Evolutionary conservation across 805 yeast species (phyloP).

Genomic region (Alloascoidea hylecoeti): DNA sequence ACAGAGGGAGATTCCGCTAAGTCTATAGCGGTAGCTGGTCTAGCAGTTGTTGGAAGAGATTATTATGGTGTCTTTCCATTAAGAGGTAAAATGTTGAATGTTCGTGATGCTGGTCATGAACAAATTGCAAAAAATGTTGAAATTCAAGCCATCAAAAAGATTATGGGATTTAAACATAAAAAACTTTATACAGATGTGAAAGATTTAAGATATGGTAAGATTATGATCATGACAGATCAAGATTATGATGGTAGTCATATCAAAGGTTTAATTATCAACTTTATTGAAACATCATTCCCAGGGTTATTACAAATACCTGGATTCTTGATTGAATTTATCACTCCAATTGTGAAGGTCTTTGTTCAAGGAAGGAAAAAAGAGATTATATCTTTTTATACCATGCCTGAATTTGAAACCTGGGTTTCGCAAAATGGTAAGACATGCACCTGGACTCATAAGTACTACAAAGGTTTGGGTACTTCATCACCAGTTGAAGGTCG

Average conservation of each 20-base stretch:
- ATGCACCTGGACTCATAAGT: constrained; percentile 82
- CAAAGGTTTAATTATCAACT: constrained; percentile 88
- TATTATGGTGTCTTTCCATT: constrained; percentile 91
- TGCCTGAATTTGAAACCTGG: constrained; percentile 96
- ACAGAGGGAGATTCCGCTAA: constrained; percentile 97
- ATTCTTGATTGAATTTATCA: constrained; percentile 83
- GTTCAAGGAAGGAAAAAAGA: constrained; percentile 22
- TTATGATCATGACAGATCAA: constrained; percentile 99
- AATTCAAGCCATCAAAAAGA: constrained; percentile 89
- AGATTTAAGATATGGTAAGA: constrained; percentile 82
- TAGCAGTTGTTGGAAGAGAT: constrained; percentile 92
- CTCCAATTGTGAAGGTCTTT: constrained; percentile 84
- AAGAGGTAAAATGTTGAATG: constrained; percentile 89
- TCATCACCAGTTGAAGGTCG: constrained; percentile 73
- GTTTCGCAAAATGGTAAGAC: constrained; percentile 65
- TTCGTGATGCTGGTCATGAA: constrained; percentile 93
- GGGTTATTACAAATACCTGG: constrained; percentile 87
- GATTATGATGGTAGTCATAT: constrained; percentile 99
- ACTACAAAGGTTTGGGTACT: constrained; percentile 98
- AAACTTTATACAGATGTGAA: constrained; percentile 63
- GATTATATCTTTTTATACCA: constrained; percentile 68
- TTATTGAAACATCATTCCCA: constrained; percentile 87
- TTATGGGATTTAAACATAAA: constrained; percentile 90
- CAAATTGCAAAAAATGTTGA: constrained; percentile 88
- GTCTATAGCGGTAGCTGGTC: constrained; percentile 84